phyloP scores from a whole-genome alignment of 257 asterid species.

The Solanum lycopersicoides region DNA sequence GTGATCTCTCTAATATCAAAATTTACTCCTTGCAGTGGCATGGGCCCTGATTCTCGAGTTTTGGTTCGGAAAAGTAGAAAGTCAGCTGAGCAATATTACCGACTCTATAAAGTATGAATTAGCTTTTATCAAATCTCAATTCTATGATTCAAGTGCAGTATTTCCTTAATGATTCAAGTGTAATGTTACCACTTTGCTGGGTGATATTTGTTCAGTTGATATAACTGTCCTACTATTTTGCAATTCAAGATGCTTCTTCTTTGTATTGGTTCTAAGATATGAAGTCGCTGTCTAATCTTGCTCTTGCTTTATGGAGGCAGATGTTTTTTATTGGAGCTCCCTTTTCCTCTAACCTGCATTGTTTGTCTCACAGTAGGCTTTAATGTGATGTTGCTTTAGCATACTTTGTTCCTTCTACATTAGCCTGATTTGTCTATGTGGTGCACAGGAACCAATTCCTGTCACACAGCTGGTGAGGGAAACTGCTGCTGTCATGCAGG shows the following conservation, averaged over 20 bases:
- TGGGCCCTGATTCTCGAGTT: slow-evolving; percentile 99
- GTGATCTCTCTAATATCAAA: neutral
- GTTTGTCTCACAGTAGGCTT: neutral
- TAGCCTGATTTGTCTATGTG: neutral
- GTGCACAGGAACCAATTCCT: slow-evolving; percentile 77
- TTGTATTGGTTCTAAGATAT: neutral
- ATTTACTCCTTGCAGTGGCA: slow-evolving; percentile 59
- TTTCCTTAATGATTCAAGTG: neutral
- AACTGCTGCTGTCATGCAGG: slow-evolving; percentile 99
- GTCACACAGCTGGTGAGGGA: slow-evolving; percentile 98
- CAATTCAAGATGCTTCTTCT: neutral
- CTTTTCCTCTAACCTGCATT: neutral
- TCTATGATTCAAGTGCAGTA: neutral
- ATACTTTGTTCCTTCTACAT: neutral
- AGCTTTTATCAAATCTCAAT: neutral
- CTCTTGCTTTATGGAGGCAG: neutral
- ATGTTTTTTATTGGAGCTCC: neutral
- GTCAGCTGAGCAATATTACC: slow-evolving; percentile 90
- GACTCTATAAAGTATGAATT: slow-evolving; percentile 69
- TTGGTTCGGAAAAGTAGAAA: slow-evolving; percentile 96
- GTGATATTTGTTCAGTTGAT: neutral
- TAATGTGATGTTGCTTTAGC: neutral
- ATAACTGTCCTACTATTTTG: neutral
- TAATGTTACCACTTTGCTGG: neutral
- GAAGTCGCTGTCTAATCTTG: neutral